Base-by-base conservation (phyloP, 1,284 basidiomycete species). In the Ustilago xerochloae region DNA sequence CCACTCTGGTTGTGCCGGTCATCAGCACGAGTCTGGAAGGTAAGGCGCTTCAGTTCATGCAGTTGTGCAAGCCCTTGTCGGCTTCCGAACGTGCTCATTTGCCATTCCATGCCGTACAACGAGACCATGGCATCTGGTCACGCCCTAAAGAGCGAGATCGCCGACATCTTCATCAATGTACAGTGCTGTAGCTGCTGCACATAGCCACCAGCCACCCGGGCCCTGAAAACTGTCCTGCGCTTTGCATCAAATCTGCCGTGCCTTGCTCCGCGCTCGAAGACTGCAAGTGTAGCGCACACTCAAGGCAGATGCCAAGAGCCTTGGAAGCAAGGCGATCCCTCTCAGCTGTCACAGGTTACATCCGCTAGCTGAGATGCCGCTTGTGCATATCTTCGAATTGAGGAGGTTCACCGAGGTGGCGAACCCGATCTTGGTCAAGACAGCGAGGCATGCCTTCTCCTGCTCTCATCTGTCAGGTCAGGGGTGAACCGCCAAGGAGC, bases 301-400 rank as follows among this genome's bases (percentile, higher is more conserved):
- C 51, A 22, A 41, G 49, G 4, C 41, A 35, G 33, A 32, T 35
- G 62, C 62, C 62, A 58, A 64, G n/a, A n/a, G 55, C 36, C 26
- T 43, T 13, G 6, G 29, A 16, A 10, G 43, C 53, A 43, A 56
- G 47, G 28, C 5, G 24, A n/a, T n/a, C n/a, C n/a, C n/a, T n/a
- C 54, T 48, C 38, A 35, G 32, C 53, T 55, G 53, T 46, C 53
- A 36, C 53, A 26, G 12, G 26, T 8, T n/a, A 24, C 28, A 28
- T 41, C 26, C 20, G 22, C 49, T 16, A 9, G n/a, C 15, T 22
- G 12, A 16, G 28, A 13, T 33, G 22, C 53, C 28, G 16, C 10
- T 16, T 56, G 33, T 35, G n/a, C n/a, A n/a, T n/a, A 33, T 30
- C 7, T 46, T 38, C 26, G 24, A 48, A 45, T 18, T 33, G 8